Base-by-base conservation (phyloP, 495 filamentous ascomycete genomes). In the Acidiella bohemica region DNA sequence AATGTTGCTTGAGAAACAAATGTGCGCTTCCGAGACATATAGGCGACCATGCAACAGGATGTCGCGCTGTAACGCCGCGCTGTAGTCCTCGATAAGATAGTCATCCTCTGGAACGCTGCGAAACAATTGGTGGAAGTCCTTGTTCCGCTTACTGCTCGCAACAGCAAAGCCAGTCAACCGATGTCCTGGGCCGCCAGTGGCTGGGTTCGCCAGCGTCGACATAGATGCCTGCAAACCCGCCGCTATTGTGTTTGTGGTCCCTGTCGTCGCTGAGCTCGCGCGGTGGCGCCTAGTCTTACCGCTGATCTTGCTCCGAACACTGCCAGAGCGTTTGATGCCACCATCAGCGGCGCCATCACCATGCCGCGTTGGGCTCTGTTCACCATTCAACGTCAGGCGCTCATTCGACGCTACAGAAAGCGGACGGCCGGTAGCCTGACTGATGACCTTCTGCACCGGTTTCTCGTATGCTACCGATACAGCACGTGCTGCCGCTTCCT, bases 1-100 rank as follows among this genome's bases (percentile, higher is more conserved):
- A 36, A 99, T 99, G 55, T 99, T 99, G 59, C 90, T 96, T 44
- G 86, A 92, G 61, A 99, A 99, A 64, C 90, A 99, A 25, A 99
- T 78, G 50, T 99, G 87, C 4, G 87, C 85, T 60, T 99, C 90
- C 0, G 88, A 95, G 21, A 99, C 80, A 53, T 99, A 99, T 11
- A 99, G 71, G 27, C 90, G 73, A 2, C 90, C 90, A 48, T 94
- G 88, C 9, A 92, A 72, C 31, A 99, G 78, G 42, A 99, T 99
- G 55, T 99, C 90, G 37, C 84, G 75, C 57, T 99, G 90, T 13
- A 99, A 59, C 12, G 90, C 90, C 54, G 87, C 93, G 54, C 92
- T 94, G 57, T 95, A 99, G 59, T 99, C 90, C 55, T 99, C 90
- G 44, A 99, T 96, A 9, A 99, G 68, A 49, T 90, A 95, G 57